A percentile compares a stretch with the other conserved stretches of the same genome.
Evolutionary conservation across 2,329 filamentous ascomycete species (phyloP).

Genomic region (Pochonia chlamydosporia): DNA sequence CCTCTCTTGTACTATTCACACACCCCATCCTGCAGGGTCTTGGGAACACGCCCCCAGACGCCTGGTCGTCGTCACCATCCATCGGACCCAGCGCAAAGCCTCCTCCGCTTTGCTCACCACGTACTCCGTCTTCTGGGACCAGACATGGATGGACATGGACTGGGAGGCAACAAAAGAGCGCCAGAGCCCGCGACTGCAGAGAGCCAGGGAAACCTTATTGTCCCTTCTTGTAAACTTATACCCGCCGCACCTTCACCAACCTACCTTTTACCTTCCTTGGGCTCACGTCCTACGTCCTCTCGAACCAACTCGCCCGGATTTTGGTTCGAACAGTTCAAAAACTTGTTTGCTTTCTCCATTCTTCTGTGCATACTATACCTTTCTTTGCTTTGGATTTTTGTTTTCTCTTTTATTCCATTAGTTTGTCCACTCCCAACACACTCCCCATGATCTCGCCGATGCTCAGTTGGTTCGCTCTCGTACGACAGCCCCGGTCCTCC

Average conservation of each 20-base stretch:
- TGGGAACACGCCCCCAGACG: background rate
- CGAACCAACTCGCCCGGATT: background rate
- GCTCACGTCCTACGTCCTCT: background rate
- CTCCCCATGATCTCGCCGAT: background rate
- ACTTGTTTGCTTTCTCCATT: background rate
- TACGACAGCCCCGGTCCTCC: conserved; percentile 1
- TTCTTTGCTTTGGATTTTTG: background rate
- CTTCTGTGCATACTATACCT: background rate
- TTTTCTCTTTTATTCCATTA: background rate
- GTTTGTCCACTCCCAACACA: background rate
- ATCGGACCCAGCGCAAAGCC: background rate
- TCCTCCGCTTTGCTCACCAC: background rate
- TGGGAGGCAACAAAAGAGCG: background rate
- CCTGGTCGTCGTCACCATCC: background rate
- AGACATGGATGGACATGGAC: too few relatives aligned
- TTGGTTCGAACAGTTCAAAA: background rate
- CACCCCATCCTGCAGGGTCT: background rate
- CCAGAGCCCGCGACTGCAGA: background rate
- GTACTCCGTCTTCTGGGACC: too few relatives aligned
- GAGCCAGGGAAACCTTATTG: background rate
- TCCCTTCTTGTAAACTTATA: background rate
- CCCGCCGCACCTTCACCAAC: too few relatives aligned
- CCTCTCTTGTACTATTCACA: background rate
- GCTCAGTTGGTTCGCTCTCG: conserved; percentile 1
- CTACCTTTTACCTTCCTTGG: background rate